Percentiles rank a stretch among this genome's conserved stretches.
Evolutionary conservation across 176 grass and related monocot genomes (phyloP).

Genomic region (Aegilops longissima): DNA sequence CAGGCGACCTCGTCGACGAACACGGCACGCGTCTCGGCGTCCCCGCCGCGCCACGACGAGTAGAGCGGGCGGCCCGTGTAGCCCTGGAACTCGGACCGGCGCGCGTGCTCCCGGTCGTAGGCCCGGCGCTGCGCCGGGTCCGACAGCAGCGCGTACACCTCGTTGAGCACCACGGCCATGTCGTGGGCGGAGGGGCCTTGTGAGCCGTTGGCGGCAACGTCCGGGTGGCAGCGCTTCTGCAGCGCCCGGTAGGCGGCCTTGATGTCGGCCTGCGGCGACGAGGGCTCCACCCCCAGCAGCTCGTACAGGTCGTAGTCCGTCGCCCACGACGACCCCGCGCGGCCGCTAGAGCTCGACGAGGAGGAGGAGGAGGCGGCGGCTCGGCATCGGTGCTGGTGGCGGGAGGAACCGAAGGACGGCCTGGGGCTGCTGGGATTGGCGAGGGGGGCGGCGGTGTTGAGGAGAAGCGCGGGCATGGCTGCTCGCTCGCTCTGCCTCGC

Average conservation of each 20-base stretch:
- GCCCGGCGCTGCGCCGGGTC: conserved; percentile 68
- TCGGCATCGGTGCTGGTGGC: conserved; percentile 25
- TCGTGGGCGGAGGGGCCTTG: conserved; percentile 30
- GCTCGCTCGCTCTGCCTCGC: not conserved
- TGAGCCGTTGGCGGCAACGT: conserved; percentile 41
- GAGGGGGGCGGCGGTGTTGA: conserved; percentile 31
- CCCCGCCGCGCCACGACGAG: conserved; percentile 67
- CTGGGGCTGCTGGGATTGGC: not conserved
- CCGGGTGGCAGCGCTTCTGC: conserved; percentile 96
- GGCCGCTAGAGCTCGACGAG: not conserved
- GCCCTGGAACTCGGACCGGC: conserved; percentile 67
- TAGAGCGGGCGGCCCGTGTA: conserved; percentile 89
- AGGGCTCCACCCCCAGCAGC: conserved; percentile 71
- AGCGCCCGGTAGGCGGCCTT: conserved; percentile 81
- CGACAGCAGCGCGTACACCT: conserved; percentile 82
- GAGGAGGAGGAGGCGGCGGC: conserved; percentile 33
- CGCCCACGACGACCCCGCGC: conserved; percentile 47
- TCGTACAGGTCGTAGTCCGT: conserved; percentile 83
- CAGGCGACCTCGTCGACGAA: conserved; percentile 93
- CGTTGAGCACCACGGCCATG: conserved; percentile 94
- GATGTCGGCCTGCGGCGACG: conserved; percentile 66
- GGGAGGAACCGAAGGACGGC: not conserved
- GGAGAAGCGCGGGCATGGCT: conserved; percentile 46
- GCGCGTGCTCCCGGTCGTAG: conserved; percentile 92
- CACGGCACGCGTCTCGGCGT: conserved; percentile 63